These are phyloP conservation scores for Paraphaeosphaeria sporulosa DNA, from an alignment of 2,329 filamentous ascomycete species.

Conservation along the genomic window DNA sequence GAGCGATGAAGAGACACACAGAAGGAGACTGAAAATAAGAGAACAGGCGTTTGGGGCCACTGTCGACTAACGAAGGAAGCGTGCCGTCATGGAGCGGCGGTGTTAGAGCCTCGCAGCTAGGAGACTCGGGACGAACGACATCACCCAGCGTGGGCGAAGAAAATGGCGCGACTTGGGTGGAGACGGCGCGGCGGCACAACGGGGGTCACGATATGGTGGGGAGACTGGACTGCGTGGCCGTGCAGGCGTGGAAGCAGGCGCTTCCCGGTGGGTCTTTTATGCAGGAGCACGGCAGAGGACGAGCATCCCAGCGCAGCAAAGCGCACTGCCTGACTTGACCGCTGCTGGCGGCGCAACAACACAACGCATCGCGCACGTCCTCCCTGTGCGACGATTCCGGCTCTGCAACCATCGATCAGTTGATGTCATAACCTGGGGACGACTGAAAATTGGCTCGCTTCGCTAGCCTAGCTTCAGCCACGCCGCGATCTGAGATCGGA, in stretches of 20 bases:
- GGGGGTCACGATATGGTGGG: slow-evolving; percentile 21
- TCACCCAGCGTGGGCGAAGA: slow-evolving; percentile 19
- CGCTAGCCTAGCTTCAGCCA: slow-evolving; percentile 4
- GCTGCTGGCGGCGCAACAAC: neutral
- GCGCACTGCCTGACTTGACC: neutral
- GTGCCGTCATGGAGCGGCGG: slow-evolving; percentile 17
- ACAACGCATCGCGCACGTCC: neutral
- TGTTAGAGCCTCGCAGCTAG: slow-evolving; percentile 12
- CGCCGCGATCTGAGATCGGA: slow-evolving; percentile 1
- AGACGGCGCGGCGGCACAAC: slow-evolving; percentile 19
- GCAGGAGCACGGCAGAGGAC: neutral
- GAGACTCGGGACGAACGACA: slow-evolving; percentile 19
- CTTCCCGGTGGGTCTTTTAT: slow-evolving; percentile 3
- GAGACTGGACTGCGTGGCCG: slow-evolving; percentile 14
- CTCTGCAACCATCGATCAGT: neutral
- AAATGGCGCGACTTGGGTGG: slow-evolving; percentile 18
- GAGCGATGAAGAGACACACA: slow-evolving; percentile 10
- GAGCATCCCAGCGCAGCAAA: slow-evolving; percentile 4
- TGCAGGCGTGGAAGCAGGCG: slow-evolving; percentile 12
- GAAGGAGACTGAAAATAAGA: slow-evolving; percentile 15
- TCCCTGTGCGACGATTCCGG: neutral
- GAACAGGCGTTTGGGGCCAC: slow-evolving; percentile 8
- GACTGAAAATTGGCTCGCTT: slow-evolving; percentile 1
- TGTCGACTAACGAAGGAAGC: slow-evolving; percentile 6
- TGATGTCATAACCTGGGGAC: neutral